Base-by-base conservation (phyloP, 164 flowering plant genomes). In the Kalanchoe fedtschenkoi region DNA sequence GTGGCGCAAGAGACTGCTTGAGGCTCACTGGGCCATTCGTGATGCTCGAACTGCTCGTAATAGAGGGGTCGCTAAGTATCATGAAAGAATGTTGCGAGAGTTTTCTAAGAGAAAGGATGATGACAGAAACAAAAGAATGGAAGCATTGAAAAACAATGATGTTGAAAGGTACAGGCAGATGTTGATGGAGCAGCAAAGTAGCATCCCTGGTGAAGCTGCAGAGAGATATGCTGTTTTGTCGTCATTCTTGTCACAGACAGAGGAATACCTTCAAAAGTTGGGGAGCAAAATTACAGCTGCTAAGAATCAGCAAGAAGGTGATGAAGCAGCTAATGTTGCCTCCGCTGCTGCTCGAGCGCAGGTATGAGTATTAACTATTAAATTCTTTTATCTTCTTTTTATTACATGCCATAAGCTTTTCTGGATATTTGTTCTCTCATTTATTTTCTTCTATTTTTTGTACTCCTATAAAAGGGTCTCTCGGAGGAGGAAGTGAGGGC, bases 31-130 rank as follows among this genome's bases (percentile, higher is more conserved):
- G 97, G 87, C 84, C 34, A 87, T 95, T 30, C 95, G 99, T 63
- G 97, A 95, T 86, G 99, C 99, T 63, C 81, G 99, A 26, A 89
- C 89, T 69, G 89, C 97, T 3, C 91, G 99, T 6, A 95, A 95
- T 62, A 82, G 96, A 68, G 99, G 97, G 64, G 95, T 95, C 71
- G 97, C 95, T 16, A 95, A 95, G 68, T 95, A 95, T 76, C 99
- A 95, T 70, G 99, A 95, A 70, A 84, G 84, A 72, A 91, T 87
- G 93, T 65, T 91, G 77, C 82, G 90, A 70, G 99, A 95, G 74
- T 95, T 91, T 54, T 91, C 99, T 15, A 95, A 95, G 76, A 79
- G 81, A 63, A 95, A 89, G 75, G 99, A 95, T 79, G 97, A 87
- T 71, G 96, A 83, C 67, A 73, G 95, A 28, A 83, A 74, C 66